phyloP scores from a whole-genome alignment of 371 early-diverging fungal genomes.

The Mucor circinelloides region DNA sequence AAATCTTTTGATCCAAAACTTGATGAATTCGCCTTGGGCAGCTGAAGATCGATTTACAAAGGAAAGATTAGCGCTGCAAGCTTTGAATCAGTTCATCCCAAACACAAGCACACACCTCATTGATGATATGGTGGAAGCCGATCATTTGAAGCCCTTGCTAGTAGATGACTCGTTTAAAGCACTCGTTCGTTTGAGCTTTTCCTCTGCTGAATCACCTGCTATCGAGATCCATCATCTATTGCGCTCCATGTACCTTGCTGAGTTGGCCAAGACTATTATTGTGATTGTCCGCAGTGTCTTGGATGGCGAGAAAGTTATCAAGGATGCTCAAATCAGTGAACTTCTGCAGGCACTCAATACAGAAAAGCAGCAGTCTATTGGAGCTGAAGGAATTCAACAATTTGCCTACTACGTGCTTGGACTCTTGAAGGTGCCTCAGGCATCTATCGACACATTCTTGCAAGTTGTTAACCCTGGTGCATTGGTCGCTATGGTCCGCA shows the following conservation, averaged over 20 bases:
- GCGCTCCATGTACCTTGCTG: constrained; percentile 65
- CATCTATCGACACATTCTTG: constrained; percentile 20
- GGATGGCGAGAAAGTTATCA: constrained; percentile 12
- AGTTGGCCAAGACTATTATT: constrained; percentile 59
- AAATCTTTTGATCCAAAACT: constrained; percentile 29
- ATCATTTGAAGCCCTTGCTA: constrained; percentile 51
- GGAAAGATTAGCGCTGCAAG: constrained; percentile 21
- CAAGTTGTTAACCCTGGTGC: constrained; percentile 13
- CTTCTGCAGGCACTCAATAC: constrained; percentile 11
- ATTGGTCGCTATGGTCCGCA: constrained; percentile 30
- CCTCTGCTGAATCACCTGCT: constrained; percentile 35
- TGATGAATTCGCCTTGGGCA: constrained; percentile 36
- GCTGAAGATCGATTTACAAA: constrained; percentile 24
- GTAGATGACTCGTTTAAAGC: constrained; percentile 67
- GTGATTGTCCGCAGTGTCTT: constrained; percentile 31
- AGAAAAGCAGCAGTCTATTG: neutral
- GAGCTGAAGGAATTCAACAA: constrained; percentile 5
- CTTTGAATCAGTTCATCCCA: constrained; percentile 18
- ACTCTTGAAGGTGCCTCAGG: constrained; percentile 1
- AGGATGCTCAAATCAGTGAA: constrained; percentile 5
- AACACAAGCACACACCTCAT: neutral
- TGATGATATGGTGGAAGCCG: neutral
- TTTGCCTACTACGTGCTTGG: constrained; percentile 16
- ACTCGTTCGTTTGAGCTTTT: constrained; percentile 58
- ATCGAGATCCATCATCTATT: constrained; percentile 64